Conservation (phyloP, 2,329 filamentous ascomycete genomes). For the Scorias spongiosa region DNA sequence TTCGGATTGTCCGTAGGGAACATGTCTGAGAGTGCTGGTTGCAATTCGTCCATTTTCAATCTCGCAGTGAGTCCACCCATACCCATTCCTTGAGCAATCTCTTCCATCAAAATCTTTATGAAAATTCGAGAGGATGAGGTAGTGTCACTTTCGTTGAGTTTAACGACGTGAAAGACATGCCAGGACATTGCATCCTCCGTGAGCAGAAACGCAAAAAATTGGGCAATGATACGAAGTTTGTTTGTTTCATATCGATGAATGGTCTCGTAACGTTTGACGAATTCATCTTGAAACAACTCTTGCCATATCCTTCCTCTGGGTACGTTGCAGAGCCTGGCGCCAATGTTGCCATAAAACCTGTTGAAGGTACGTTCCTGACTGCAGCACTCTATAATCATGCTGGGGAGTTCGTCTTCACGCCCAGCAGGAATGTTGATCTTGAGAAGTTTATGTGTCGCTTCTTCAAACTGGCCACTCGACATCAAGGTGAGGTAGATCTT, state of each 20-base stretch:
- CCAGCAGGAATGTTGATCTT: conserved; percentile 69
- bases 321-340: conserved; percentile 87
- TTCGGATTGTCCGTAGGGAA: conserved; percentile 82
- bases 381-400: conserved; percentile 95
- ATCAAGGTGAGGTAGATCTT: conserved; percentile 97
- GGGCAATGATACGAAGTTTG: conserved; percentile 81
- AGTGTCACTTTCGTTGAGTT: conserved; percentile 91
- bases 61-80: conserved; percentile 63
- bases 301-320: conserved; percentile 68
- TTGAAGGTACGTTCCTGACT: conserved; percentile 94
- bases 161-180: conserved; percentile 74
- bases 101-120: conserved; percentile 93
- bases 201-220: conserved; percentile 86
- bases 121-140: conserved; percentile 95
- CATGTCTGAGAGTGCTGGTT: conserved; percentile 64
- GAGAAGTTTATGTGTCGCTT: conserved; percentile 94
- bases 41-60: conserved; percentile 63
- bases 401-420: conserved; percentile 77
- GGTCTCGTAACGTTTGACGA: conserved; percentile 88
- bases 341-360: conserved; percentile 91
- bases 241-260: conserved; percentile 97
- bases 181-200: conserved; percentile 80
- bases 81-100: conserved; percentile 73
- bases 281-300: conserved; percentile 79
- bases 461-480: conserved; percentile 90